Conservation (phyloP, 345 rosid species). For the Combretum micranthum region DNA sequence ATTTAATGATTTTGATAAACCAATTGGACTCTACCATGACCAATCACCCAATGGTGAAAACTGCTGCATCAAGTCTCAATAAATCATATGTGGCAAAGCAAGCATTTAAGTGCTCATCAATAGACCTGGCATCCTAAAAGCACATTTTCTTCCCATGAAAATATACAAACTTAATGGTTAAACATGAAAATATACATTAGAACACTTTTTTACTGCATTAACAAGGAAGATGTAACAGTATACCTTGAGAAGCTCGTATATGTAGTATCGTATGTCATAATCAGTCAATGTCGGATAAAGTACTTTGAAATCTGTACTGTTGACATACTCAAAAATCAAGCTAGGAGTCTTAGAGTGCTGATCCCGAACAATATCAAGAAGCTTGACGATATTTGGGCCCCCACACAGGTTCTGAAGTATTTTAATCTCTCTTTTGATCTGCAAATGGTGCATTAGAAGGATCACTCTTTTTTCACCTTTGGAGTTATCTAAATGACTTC, state of each 20-base stretch:
- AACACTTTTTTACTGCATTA: not conserved
- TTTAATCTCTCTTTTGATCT: slow-evolving; percentile 83
- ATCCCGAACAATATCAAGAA: slow-evolving; percentile 73
- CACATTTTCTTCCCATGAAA: too few relatives aligned
- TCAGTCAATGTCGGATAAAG: slow-evolving; percentile 82
- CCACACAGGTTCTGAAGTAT: slow-evolving; percentile 82
- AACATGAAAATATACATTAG: not conserved
- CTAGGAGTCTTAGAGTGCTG: slow-evolving; percentile 81
- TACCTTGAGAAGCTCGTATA: slow-evolving; percentile 83
- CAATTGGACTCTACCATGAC: too few relatives aligned
- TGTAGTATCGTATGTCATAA: slow-evolving; percentile 79
- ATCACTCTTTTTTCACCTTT: not conserved
- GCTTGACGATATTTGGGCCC: slow-evolving; percentile 65
- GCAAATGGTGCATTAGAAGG: slow-evolving; percentile 14
- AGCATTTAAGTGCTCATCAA: too few relatives aligned
- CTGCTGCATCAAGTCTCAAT: too few relatives aligned
- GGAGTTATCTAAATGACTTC: not conserved
- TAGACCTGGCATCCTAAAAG: too few relatives aligned
- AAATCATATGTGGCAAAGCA: too few relatives aligned
- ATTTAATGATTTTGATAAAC: too few relatives aligned
- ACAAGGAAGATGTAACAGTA: not conserved
- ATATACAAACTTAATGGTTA: too few relatives aligned
- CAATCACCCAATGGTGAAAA: too few relatives aligned
- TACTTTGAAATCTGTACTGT: slow-evolving; percentile 82
- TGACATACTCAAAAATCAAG: slow-evolving; percentile 73